phyloP scores from a whole-genome alignment of 2,329 filamentous ascomycete genomes.

The Talaromyces sp. region DNA sequence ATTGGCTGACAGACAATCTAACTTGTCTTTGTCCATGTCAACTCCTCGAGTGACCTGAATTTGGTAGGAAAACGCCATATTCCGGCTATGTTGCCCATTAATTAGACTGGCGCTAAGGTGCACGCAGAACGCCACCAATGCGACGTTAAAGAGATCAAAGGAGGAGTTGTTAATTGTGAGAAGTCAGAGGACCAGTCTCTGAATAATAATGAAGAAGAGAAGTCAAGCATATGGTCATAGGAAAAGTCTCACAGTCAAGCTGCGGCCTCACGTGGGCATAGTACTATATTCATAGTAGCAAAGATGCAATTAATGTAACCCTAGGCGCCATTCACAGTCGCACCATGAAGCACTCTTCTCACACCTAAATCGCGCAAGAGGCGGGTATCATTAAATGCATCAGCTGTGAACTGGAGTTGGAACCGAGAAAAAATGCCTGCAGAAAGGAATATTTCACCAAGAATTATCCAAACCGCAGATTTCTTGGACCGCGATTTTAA shows the following conservation, averaged over 20 bases:
- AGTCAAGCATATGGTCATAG: no score
- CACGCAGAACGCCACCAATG: background rate
- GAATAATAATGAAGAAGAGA: background rate
- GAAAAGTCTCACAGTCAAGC: no score
- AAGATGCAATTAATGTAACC: background rate
- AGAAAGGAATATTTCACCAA: background rate
- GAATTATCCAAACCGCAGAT: background rate
- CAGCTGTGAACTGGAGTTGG: background rate
- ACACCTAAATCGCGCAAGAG: background rate
- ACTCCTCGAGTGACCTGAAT: background rate
- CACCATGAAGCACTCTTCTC: background rate
- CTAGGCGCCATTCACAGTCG: background rate
- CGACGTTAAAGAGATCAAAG: background rate
- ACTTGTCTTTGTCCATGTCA: background rate
- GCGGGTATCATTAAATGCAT: background rate
- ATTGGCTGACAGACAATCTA: background rate
- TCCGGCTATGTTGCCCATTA: background rate
- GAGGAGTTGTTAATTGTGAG: background rate
- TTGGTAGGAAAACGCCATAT: background rate
- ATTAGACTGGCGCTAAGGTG: background rate
- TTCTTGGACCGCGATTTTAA: background rate
- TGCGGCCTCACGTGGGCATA: background rate
- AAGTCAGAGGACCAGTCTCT: background rate
- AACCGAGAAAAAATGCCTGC: background rate
- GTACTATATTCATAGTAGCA: background rate